phyloP scores from a whole-genome alignment of 2,329 filamentous ascomycete genomes.

The Xylogone sp. region DNA sequence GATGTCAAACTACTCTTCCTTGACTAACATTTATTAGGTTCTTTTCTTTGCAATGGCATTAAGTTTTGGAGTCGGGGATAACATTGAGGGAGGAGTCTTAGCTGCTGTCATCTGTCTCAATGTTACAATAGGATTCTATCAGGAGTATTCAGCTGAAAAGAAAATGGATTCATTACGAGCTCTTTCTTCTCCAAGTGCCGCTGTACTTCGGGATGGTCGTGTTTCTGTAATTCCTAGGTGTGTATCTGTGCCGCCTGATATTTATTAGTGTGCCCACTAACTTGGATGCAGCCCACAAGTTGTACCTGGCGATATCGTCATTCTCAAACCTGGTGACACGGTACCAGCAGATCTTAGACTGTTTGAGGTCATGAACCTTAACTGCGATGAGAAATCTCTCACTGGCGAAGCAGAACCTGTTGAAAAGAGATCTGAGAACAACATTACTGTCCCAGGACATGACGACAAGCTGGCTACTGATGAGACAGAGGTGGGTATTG shows the following conservation, averaged over 20 bases:
- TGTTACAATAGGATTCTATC: slow-evolving; percentile 54
- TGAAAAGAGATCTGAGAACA: slow-evolving; percentile 63
- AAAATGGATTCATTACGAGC: slow-evolving; percentile 54
- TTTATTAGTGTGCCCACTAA: slow-evolving; percentile 21
- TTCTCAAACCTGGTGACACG: slow-evolving; percentile 91
- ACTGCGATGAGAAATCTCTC: slow-evolving; percentile 91
- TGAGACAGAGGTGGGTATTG: slow-evolving; percentile 38
- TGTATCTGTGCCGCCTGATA: background rate
- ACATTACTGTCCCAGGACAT: slow-evolving; percentile 31
- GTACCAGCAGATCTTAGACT: slow-evolving; percentile 78
- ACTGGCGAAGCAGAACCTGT: slow-evolving; percentile 96
- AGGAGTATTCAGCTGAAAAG: slow-evolving; percentile 57
- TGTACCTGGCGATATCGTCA: slow-evolving; percentile 78
- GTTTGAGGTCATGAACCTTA: slow-evolving; percentile 55
- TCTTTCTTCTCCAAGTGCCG: slow-evolving; percentile 52
- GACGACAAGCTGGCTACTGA: slow-evolving; percentile 32
- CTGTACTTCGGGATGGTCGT: slow-evolving; percentile 52
- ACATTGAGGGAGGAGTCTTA: slow-evolving; percentile 55
- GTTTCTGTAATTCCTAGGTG: slow-evolving; percentile 32
- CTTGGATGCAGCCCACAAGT: slow-evolving; percentile 46
- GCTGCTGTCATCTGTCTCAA: slow-evolving; percentile 55
- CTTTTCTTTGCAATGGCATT: slow-evolving; percentile 32
- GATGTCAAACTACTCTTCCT: background rate
- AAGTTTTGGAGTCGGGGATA: slow-evolving; percentile 49
- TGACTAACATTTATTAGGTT: slow-evolving; percentile 43